Base-by-base conservation (phyloP, 108 stramenopile species). In the Cyclostephanos invisitatus region DNA sequence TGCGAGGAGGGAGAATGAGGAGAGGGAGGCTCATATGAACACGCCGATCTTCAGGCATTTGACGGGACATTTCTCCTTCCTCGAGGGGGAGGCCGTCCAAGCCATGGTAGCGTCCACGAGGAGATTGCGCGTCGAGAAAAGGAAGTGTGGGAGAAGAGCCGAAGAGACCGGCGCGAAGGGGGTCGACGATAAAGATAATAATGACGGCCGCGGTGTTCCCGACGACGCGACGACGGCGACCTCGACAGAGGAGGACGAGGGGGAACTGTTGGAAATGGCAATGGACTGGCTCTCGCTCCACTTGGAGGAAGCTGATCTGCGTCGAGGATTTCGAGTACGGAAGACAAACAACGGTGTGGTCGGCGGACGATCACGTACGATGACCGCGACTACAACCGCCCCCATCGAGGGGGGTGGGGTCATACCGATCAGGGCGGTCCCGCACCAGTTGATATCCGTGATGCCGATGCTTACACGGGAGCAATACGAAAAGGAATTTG, bases 221-320 rank as follows among this genome's bases (percentile, higher is more conserved):
- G 36, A 46, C 44, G 44, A 46, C 44, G 44, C 44, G 44, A 46
- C 44, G 44, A 46, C 44, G 44, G 14, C 44, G 44, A 15, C 44
- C 15, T 0, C 71, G 36, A 29, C 67, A 4, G 29, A n/a, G 11
- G 70, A 66, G 20, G 46, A 74, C 2, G 68, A 83, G 8, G 73
- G 72, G 12, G 38, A 27, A 21, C 36, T 69, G 27, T 53, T 83
- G 24, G 73, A 74, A 50, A 68, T 82, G 50, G 85, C 90, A n/a
- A 78, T 91, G 83, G 90, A 91, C 59, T 91, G 85, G 85, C 69
- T 91, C 0, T 91, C 88, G 67, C 69, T 91, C 3, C 91, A 91
- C 66, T 63, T 91, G 40, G 50, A 75, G 15, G 87, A 91, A 57
- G 49, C 69, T 1, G 84, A 87, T 29, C 47, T 91, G 48, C 68